These are phyloP conservation scores for Camellia granthamiana DNA, from an alignment of 148 eudicot species.

Conservation along the genomic window DNA sequence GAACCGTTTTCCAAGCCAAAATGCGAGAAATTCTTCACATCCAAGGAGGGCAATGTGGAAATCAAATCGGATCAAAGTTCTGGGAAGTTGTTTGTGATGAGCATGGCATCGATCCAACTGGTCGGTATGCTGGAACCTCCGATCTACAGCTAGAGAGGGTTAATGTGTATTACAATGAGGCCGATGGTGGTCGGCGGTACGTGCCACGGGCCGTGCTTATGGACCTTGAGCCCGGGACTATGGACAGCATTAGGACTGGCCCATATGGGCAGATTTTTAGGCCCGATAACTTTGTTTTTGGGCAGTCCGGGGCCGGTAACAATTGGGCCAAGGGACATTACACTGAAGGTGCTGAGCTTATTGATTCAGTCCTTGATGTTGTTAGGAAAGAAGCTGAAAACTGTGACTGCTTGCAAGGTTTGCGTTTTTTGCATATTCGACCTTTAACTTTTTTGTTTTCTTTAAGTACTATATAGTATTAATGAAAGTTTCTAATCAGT, in stretches of 20 bases:
- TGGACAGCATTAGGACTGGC: slow-evolving; percentile 29
- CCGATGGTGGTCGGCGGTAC: slow-evolving; percentile 21
- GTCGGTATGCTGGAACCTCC: slow-evolving; percentile 24
- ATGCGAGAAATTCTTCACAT: slow-evolving; percentile 39
- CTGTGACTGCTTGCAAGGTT: slow-evolving; percentile 41
- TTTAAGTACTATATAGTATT: no score
- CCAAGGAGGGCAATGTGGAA: slow-evolving; percentile 42
- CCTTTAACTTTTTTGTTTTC: neutral
- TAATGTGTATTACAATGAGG: slow-evolving; percentile 35
- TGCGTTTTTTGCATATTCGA: neutral
- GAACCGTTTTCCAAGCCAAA: neutral
- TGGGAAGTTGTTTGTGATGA: slow-evolving; percentile 41
- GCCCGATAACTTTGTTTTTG: slow-evolving; percentile 36
- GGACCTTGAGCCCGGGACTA: slow-evolving; percentile 40
- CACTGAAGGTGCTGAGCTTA: slow-evolving; percentile 42
- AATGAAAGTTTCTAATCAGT: neutral
- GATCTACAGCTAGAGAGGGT: slow-evolving; percentile 29
- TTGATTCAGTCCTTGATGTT: slow-evolving; percentile 39
- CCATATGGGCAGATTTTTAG: slow-evolving; percentile 33
- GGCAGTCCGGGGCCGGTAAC: slow-evolving; percentile 41
- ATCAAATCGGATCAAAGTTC: slow-evolving; percentile 39
- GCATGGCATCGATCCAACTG: slow-evolving; percentile 35
- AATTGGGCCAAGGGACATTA: slow-evolving; percentile 43
- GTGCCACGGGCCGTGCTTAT: slow-evolving; percentile 40
- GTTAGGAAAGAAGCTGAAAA: slow-evolving; percentile 38